These are phyloP conservation scores for Wallacemonas sp. DNA, from an alignment of 208 protist genomes.

Conservation along the genomic window DNA sequence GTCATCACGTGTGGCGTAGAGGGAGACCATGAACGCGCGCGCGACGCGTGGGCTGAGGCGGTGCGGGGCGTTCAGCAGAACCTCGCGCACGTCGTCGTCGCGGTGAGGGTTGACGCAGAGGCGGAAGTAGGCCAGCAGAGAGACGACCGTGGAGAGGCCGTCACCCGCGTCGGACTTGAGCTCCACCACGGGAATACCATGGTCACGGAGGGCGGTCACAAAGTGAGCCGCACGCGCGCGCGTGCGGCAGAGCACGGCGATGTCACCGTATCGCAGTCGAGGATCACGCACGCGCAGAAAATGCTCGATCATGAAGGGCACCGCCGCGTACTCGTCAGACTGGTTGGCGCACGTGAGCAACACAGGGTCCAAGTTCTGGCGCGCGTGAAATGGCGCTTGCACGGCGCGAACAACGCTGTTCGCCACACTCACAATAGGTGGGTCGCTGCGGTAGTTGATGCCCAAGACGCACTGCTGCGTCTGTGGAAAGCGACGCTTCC, in stretches of 20 bases:
- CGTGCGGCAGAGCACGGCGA: slow-evolving; percentile 86
- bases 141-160: slow-evolving; percentile 35
- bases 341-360: slow-evolving; percentile 42
- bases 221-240: slow-evolving; percentile 43
- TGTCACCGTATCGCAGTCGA: slow-evolving; percentile 50
- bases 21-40: slow-evolving; percentile 14
- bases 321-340: slow-evolving; percentile 41
- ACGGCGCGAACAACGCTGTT: slow-evolving; percentile 53
- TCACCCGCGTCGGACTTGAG: slow-evolving; percentile 36
- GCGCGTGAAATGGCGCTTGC: slow-evolving; percentile 45
- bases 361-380: slow-evolving; percentile 33
- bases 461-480: slow-evolving; percentile 42
- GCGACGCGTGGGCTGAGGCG: slow-evolving; percentile 26
- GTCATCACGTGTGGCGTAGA: slow-evolving; percentile 9
- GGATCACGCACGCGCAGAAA: slow-evolving; percentile 41
- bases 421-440: slow-evolving; percentile 60
- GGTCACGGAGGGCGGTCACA: slow-evolving; percentile 33
- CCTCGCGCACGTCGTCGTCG: slow-evolving; percentile 62
- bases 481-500: slow-evolving; percentile 77
- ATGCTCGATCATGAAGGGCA: slow-evolving; percentile 50
- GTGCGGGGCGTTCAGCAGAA: slow-evolving; percentile 41
- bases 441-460: slow-evolving; percentile 87
- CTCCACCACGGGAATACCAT: slow-evolving; percentile 57
- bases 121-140: slow-evolving; percentile 63
- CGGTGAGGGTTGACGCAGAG: slow-evolving; percentile 56